These are phyloP conservation scores for Carex parvula DNA, from an alignment of 176 grass and related monocot species.

Conservation along the genomic window DNA sequence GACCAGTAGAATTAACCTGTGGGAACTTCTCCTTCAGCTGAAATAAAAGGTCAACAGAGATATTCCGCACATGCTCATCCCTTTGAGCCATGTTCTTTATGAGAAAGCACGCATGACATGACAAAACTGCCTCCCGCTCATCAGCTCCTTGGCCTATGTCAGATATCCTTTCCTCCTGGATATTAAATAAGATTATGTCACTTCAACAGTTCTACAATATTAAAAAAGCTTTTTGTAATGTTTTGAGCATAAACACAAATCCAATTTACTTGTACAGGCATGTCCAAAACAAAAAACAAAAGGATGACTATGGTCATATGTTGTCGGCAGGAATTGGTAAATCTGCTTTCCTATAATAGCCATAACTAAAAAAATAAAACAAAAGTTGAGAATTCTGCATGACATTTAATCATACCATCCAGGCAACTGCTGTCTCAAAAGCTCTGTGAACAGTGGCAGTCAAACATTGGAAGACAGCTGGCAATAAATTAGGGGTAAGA, in stretches of 20 bases:
- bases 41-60: conserved; percentile 87
- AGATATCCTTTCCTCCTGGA: conserved; percentile 80
- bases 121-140: conserved; percentile 75
- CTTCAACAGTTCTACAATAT: neutral
- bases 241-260: neutral
- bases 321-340: neutral
- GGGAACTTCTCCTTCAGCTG: conserved; percentile 95
- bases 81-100: conserved; percentile 99
- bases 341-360: neutral
- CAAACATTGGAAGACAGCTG: conserved; percentile 87
- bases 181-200: conserved; percentile 25
- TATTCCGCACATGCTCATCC: conserved; percentile 93
- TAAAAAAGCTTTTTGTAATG: neutral
- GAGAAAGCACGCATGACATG: conserved; percentile 80
- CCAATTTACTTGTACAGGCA: neutral
- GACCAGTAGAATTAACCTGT: conserved; percentile 49
- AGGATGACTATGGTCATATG: neutral
- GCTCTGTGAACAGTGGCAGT: conserved; percentile 80
- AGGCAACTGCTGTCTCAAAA: conserved; percentile 77
- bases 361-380: neutral
- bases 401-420: conserved; percentile 61
- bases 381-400: neutral
- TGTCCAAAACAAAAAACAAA: conserved; percentile 11
- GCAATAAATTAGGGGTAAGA: conserved; percentile 89
- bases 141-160: conserved; percentile 90